Conservation (phyloP, 2,329 filamentous ascomycete species). For the Sclerotinia spermophila region DNA sequence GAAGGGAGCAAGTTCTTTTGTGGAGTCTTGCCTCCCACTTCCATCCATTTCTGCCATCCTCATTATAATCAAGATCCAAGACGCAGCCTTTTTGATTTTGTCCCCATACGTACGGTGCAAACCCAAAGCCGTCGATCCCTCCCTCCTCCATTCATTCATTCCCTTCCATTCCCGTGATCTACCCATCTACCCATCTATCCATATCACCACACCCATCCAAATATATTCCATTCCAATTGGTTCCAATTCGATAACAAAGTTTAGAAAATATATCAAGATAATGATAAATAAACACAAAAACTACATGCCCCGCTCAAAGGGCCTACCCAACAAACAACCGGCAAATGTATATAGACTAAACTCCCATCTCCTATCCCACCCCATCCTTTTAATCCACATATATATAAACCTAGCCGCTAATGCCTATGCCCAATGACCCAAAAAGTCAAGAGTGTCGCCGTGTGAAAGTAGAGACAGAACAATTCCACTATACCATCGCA, state of each 20-base stretch:
- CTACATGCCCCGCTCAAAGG: background rate
- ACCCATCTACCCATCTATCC: constrained; percentile 2
- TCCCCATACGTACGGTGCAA: background rate
- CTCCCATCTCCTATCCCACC: constrained; percentile 12
- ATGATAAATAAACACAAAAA: constrained; percentile 1
- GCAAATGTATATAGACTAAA: background rate
- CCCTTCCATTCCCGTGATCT: background rate
- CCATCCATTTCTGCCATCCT: background rate
- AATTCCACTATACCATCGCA: background rate
- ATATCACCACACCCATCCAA: constrained; percentile 8
- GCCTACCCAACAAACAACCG: constrained; percentile 2
- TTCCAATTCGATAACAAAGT: background rate
- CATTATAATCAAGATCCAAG: background rate
- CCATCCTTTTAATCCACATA: constrained; percentile 16
- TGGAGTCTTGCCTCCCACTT: background rate
- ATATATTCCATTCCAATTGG: constrained; percentile 2
- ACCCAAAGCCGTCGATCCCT: constrained; percentile 1
- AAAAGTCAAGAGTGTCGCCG: constrained; percentile 9
- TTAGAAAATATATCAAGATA: background rate
- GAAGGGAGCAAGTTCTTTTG: background rate
- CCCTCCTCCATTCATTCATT: background rate
- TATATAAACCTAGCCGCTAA: constrained; percentile 15
- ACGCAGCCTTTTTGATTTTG: background rate
- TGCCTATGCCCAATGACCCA: constrained; percentile 11
- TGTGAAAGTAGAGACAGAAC: constrained; percentile 1